phyloP scores from a whole-genome alignment of 164 flowering plant genomes.

The Protea cynaroides region DNA sequence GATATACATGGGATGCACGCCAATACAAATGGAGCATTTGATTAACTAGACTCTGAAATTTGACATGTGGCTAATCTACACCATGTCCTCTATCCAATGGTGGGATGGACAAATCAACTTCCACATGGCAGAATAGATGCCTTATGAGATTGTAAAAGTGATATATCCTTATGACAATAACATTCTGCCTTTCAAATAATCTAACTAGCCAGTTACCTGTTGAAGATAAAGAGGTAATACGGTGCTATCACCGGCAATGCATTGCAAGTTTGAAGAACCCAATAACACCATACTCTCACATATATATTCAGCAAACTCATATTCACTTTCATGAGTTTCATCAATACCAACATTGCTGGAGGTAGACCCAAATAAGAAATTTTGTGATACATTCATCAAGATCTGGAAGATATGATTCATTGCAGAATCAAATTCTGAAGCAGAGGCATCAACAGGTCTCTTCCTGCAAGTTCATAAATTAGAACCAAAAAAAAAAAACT shows the following conservation, averaged over 20 bases:
- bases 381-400: slow-evolving; percentile 66
- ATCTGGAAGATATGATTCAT: slow-evolving; percentile 64
- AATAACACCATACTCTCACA: slow-evolving; percentile 93
- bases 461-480: slow-evolving; percentile 49
- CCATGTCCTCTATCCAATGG: too few species aligned
- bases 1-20: too few species aligned
- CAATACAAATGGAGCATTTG: too few species aligned
- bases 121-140: too few species aligned
- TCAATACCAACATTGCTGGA: slow-evolving; percentile 36
- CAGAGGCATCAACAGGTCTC: slow-evolving; percentile 64
- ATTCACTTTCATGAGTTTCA: slow-evolving; percentile 82
- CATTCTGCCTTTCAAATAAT: slow-evolving; percentile 4
- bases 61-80: too few species aligned
- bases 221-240: slow-evolving; percentile 56
- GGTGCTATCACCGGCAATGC: slow-evolving; percentile 45
- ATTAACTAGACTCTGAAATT: too few species aligned
- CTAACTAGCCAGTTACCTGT: slow-evolving; percentile 46
- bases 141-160: too few species aligned
- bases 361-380: slow-evolving; percentile 46
- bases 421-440: slow-evolving; percentile 76
- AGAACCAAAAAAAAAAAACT: slow-evolving; percentile 6
- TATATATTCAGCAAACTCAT: slow-evolving; percentile 83
- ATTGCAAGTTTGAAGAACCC: slow-evolving; percentile 75
- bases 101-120: too few species aligned
- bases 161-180: too few species aligned